Percentiles rank a stretch among this genome's conserved stretches.
phyloP scores from a whole-genome alignment of 2,329 filamentous ascomycete species.

The Aureobasidium sp. region DNA sequence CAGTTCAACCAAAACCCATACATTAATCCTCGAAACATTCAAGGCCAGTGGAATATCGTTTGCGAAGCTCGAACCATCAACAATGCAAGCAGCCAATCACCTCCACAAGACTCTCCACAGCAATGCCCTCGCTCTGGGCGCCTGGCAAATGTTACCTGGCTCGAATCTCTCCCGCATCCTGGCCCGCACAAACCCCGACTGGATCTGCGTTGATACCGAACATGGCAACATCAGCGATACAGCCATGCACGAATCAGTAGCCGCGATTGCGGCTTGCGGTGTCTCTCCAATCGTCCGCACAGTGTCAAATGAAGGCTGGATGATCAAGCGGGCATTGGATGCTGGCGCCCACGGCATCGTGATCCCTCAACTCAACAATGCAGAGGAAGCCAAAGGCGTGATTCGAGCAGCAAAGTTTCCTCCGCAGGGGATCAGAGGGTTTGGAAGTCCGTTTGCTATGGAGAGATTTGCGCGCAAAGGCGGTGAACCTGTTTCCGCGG shows the following conservation, averaged over 20 bases:
- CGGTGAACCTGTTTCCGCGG: conserved; percentile 24
- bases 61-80: background rate
- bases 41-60: background rate
- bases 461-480: conserved; percentile 25
- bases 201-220: conserved; percentile 49
- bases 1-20: background rate
- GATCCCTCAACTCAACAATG: conserved; percentile 47
- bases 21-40: too few species aligned
- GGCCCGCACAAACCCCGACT: conserved; percentile 46
- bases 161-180: conserved; percentile 48
- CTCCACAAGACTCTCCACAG: conserved; percentile 45
- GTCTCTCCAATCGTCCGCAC: conserved; percentile 42
- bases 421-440: conserved; percentile 47
- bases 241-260: conserved; percentile 50
- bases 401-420: conserved; percentile 51
- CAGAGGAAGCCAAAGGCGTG: conserved; percentile 46
- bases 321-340: conserved; percentile 56
- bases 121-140: conserved; percentile 46
- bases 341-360: conserved; percentile 53
- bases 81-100: conserved; percentile 49
- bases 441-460: conserved; percentile 48
- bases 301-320: conserved; percentile 52
- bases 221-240: conserved; percentile 50
- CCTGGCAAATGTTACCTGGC: conserved; percentile 52
- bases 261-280: conserved; percentile 39